Evolutionary conservation across 176 grass and related monocot species (phyloP).

Genomic region (Chloris gayana): DNA sequence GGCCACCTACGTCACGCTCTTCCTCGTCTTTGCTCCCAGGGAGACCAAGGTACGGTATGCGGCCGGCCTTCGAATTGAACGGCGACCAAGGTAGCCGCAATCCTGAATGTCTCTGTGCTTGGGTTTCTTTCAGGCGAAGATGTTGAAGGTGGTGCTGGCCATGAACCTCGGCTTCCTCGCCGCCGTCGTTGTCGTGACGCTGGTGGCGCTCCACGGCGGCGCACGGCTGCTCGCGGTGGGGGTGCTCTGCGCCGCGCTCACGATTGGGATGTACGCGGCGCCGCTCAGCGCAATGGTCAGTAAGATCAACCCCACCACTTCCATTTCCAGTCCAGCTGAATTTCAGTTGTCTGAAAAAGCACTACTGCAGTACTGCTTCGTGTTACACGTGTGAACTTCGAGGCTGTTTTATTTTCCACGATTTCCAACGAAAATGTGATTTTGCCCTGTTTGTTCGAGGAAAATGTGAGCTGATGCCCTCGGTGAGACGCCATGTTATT

Average conservation of each 20-base stretch:
- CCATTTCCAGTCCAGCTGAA: neutral
- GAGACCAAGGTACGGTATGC: slow-evolving; percentile 37
- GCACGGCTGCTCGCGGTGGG: slow-evolving; percentile 51
- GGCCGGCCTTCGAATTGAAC: neutral
- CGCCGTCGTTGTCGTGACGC: slow-evolving; percentile 49
- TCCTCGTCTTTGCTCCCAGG: slow-evolving; percentile 58
- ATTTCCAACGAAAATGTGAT: neutral
- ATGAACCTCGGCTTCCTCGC: slow-evolving; percentile 58
- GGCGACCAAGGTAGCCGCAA: neutral
- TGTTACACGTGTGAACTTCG: no score
- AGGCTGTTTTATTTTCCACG: no score
- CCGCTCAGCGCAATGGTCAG: slow-evolving; percentile 73
- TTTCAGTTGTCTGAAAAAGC: no score
- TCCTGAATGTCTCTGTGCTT: neutral
- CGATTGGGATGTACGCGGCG: slow-evolving; percentile 68
- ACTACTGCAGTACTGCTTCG: no score
- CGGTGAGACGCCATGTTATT: no score
- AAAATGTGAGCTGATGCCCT: neutral
- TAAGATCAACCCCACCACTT: neutral
- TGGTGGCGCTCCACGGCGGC: slow-evolving; percentile 51
- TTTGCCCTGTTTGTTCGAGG: neutral
- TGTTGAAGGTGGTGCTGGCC: slow-evolving; percentile 49
- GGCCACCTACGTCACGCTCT: slow-evolving; percentile 66
- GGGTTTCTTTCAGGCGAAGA: slow-evolving; percentile 49
- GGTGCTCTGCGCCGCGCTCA: slow-evolving; percentile 58